A percentile compares a stretch with the other conserved stretches of the same genome.
phyloP scores from a whole-genome alignment of 768 basidiomycete genomes.

The Pisolithus tinctorius region DNA sequence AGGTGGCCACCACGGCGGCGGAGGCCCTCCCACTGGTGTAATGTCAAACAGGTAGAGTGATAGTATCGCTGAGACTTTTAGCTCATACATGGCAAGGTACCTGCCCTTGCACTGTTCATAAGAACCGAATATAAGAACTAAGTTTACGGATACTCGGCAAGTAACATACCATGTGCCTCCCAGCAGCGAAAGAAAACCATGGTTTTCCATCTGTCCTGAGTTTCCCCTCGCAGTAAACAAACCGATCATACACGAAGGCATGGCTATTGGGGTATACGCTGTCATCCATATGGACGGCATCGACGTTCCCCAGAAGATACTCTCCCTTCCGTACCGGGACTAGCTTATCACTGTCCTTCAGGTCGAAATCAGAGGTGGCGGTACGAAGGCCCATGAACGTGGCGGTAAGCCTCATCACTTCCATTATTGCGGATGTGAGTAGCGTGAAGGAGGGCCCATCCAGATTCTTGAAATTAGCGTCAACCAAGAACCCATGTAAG shows the following conservation, averaged over 20 bases:
- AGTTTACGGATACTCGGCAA: too few species aligned
- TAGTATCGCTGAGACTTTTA: not conserved
- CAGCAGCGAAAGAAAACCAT: constrained; percentile 15
- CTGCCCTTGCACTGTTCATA: not conserved
- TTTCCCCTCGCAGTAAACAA: constrained; percentile 6
- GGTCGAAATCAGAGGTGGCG: constrained; percentile 13
- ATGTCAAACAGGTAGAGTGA: not conserved
- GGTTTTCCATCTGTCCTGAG: constrained; percentile 11
- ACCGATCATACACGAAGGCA: constrained; percentile 17
- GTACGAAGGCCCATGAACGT: constrained; percentile 13
- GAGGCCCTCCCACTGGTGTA: not conserved
- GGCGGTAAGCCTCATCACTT: constrained; percentile 18
- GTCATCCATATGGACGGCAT: constrained; percentile 14
- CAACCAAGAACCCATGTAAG: constrained; percentile 10
- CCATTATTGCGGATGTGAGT: constrained; percentile 22
- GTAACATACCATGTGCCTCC: constrained; percentile 12
- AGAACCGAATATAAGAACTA: not conserved
- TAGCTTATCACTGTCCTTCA: constrained; percentile 4
- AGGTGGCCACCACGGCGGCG: not conserved
- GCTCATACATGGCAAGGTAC: not conserved
- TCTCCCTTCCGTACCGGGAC: constrained; percentile 18
- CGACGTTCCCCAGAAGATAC: constrained; percentile 14
- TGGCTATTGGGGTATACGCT: constrained; percentile 7
- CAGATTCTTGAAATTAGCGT: constrained; percentile 7
- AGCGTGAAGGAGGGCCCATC: constrained; percentile 14